Evolutionary conservation across 2,329 filamentous ascomycete species (phyloP), one percentile per base, ranked within the genome.

Genomic region (Botrytis elliptica): DNA sequence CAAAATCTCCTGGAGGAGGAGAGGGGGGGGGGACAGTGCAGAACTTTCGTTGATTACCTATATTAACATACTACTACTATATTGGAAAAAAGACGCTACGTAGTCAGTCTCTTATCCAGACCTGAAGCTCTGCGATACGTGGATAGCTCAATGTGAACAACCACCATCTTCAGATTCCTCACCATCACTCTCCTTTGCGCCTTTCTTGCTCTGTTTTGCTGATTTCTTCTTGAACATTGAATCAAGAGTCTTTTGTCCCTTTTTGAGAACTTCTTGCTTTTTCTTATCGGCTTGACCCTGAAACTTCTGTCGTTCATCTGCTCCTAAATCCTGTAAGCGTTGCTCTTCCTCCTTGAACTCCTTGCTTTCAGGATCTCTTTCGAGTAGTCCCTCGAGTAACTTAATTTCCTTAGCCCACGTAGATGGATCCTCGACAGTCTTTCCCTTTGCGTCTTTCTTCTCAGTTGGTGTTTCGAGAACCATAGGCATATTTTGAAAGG

Each of bases 381-480:
- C 95, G 59, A 98, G 92, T 69, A 99, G 85, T 64, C 90, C 90
- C 83, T 99, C 96, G 8, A 99, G 87, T 76, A 98, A 85, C 85
- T 98, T 98, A 83, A 99, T 98, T 84, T 99, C 96, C 64, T 91
- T 87, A 1, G 95, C 94, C 95, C 95, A 98, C 25, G 98, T 87
- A 71, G 88, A 85, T 82, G 91, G 93, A 82, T 98, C 94, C 80
- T 97, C 92, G 55, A 90, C 82, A 42, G 86, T 86, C 82, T 91
- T 91, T 62, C 91, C 92, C 76, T 91, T 86, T 66, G 86, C 84
- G 29, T 88, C 90, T 64, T 89, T 88, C 55, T 87, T 87, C 75
- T 97, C 93, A 76, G 96, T 95, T 9, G 96, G 96, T n/a, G 96
- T 99, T 85, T 99, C 96, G 12, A 99, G 88, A 2, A 99, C 91